A percentile compares a stretch with the other conserved stretches of the same genome.
phyloP scores from a whole-genome alignment of 2,329 filamentous ascomycete species.

The Rachicladosporium sp. region DNA sequence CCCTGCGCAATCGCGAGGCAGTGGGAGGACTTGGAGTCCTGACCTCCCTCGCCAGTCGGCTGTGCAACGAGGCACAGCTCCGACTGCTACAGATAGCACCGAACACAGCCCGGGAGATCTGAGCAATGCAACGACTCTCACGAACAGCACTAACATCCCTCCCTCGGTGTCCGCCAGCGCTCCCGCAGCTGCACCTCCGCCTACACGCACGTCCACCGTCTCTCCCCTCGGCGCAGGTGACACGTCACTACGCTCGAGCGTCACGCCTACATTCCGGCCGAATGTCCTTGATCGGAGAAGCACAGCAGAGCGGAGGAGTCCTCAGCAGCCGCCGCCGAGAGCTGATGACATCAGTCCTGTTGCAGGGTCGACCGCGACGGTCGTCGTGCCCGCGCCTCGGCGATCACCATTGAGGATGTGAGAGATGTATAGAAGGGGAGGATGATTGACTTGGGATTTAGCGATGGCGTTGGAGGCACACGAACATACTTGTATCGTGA shows the following conservation, averaged over 20 bases:
- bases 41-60: conserved; percentile 1
- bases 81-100: neutral
- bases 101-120: conserved; percentile 2
- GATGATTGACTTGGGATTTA: too few relatives aligned
- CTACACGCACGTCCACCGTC: neutral
- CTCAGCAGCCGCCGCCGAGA: conserved; percentile 12
- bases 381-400: conserved; percentile 16
- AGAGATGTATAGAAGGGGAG: neutral
- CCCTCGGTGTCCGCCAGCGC: neutral
- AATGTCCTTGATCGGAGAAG: neutral
- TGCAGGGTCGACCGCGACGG: conserved; percentile 8
- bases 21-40: conserved; percentile 43
- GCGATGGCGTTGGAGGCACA: too few relatives aligned
- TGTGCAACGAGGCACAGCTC: too few relatives aligned
- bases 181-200: neutral
- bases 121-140: conserved; percentile 9
- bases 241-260: neutral
- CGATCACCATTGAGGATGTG: conserved; percentile 6
- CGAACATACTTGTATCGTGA: too few relatives aligned
- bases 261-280: neutral
- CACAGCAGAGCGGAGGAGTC: neutral
- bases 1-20: conserved; percentile 42
- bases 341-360: conserved; percentile 20
- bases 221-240: conserved; percentile 4
- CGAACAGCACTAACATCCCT: conserved; percentile 1